phyloP scores from a whole-genome alignment of 148 eudicot genomes.

The Vaccinium corymbosum region DNA sequence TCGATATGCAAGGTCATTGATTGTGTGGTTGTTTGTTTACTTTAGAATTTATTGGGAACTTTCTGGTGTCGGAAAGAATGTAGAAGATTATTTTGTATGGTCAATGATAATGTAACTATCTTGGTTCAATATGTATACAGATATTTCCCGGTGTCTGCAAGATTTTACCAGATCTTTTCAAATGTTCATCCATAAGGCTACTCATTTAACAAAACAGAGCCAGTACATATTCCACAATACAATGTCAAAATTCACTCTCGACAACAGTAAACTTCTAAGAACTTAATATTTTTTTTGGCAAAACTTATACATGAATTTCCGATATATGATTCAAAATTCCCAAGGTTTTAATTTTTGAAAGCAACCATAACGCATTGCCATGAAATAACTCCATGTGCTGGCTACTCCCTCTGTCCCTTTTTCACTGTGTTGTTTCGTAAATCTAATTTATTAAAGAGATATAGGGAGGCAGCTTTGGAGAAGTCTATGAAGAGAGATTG shows the following conservation, averaged over 20 bases:
- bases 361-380: not conserved
- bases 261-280: not conserved
- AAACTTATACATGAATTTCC: constrained; percentile 1
- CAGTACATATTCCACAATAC: not conserved
- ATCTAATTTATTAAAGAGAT: constrained; percentile 20
- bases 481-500: constrained; percentile 47
- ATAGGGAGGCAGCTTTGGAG: constrained; percentile 25
- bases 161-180: not conserved
- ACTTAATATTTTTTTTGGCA: not conserved
- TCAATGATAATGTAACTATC: not conserved
- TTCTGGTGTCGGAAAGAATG: not conserved
- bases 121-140: not conserved
- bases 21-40: not conserved
- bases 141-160: not conserved
- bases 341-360: not conserved
- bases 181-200: too few relatives aligned
- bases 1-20: constrained; percentile 93
- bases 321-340: not conserved
- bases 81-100: not conserved
- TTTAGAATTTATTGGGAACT: not conserved
- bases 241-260: not conserved
- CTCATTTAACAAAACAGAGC: not conserved
- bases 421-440: too few relatives aligned
- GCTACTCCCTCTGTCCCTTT: too few relatives aligned
- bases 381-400: not conserved